Conservation (phyloP, 1,284 basidiomycete genomes). For the Earliella scabrosa region DNA sequence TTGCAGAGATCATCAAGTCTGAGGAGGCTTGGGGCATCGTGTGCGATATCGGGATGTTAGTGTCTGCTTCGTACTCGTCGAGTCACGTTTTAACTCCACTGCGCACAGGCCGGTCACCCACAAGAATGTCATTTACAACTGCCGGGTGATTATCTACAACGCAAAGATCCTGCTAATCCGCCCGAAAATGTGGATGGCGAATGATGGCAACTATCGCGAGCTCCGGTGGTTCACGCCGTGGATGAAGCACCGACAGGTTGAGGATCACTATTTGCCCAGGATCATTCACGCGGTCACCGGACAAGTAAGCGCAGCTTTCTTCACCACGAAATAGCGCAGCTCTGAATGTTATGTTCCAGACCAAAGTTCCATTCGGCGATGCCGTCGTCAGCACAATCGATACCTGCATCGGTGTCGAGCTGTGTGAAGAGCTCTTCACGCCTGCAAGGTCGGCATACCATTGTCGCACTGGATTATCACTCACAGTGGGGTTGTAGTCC, state of each 20-base stretch:
- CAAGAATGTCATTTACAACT: conserved; percentile 98
- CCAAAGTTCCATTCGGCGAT: conserved; percentile 93
- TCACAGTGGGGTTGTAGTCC: conserved; percentile 57
- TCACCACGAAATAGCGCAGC: not conserved
- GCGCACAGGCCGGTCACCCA: conserved; percentile 95
- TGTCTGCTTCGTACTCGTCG: conserved; percentile 15
- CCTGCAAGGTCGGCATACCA: conserved; percentile 73
- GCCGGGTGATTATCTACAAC: conserved; percentile 88
- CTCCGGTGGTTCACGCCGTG: conserved; percentile 97
- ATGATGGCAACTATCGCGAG: conserved; percentile 98
- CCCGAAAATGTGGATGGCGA: conserved; percentile 99
- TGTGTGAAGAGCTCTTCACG: conserved; percentile 98
- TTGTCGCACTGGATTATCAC: not conserved
- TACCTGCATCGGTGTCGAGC: conserved; percentile 94
- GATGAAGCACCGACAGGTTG: conserved; percentile 85
- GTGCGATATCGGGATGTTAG: conserved; percentile 94
- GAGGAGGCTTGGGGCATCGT: conserved; percentile 81
- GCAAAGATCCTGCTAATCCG: conserved; percentile 90
- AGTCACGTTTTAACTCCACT: no score
- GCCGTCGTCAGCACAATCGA: conserved; percentile 93
- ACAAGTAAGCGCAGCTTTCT: conserved; percentile 59
- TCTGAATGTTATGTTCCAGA: conserved; percentile 42
- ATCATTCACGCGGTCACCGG: conserved; percentile 87
- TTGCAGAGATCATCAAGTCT: conserved; percentile 84
- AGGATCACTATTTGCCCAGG: conserved; percentile 88